Conservation (phyloP, 495 filamentous ascomycete species). For the Lasiosphaeria miniovina region DNA sequence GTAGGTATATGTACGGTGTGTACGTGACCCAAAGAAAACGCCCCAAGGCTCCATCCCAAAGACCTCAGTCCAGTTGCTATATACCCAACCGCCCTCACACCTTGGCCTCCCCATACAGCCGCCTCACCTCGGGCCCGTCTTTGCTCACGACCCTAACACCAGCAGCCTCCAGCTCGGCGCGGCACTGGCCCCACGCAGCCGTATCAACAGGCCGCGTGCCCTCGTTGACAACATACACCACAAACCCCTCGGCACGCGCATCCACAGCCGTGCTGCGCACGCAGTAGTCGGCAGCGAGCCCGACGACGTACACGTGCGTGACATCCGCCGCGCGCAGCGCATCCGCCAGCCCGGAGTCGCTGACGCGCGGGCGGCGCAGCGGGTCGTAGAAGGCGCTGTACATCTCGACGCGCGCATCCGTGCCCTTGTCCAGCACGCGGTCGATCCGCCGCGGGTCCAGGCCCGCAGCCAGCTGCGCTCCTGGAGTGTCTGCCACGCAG, state of each 20-base stretch:
- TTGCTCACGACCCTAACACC: slow-evolving; percentile 46
- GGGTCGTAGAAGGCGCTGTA: slow-evolving; percentile 84
- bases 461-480: slow-evolving; percentile 73
- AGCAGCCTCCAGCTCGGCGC: slow-evolving; percentile 51
- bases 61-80: too few species aligned
- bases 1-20: too few species aligned
- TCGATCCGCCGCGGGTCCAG: slow-evolving; percentile 61
- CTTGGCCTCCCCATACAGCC: slow-evolving; percentile 20
- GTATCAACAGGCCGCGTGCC: slow-evolving; percentile 68
- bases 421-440: slow-evolving; percentile 72
- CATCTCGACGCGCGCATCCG: slow-evolving; percentile 74
- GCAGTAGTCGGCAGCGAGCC: slow-evolving; percentile 86
- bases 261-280: slow-evolving; percentile 78
- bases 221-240: slow-evolving; percentile 73
- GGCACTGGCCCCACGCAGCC: slow-evolving; percentile 53
- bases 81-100: background rate
- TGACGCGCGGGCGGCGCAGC: slow-evolving; percentile 50
- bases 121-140: slow-evolving; percentile 39
- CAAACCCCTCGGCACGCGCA: slow-evolving; percentile 72
- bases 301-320: slow-evolving; percentile 77
- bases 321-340: slow-evolving; percentile 56
- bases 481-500: slow-evolving; percentile 72
- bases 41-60: too few species aligned
- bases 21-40: too few species aligned
- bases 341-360: slow-evolving; percentile 57